These are phyloP conservation scores for Dothideomycetes sp. DNA, from an alignment of 2,329 filamentous ascomycete genomes.

Conservation along the genomic window DNA sequence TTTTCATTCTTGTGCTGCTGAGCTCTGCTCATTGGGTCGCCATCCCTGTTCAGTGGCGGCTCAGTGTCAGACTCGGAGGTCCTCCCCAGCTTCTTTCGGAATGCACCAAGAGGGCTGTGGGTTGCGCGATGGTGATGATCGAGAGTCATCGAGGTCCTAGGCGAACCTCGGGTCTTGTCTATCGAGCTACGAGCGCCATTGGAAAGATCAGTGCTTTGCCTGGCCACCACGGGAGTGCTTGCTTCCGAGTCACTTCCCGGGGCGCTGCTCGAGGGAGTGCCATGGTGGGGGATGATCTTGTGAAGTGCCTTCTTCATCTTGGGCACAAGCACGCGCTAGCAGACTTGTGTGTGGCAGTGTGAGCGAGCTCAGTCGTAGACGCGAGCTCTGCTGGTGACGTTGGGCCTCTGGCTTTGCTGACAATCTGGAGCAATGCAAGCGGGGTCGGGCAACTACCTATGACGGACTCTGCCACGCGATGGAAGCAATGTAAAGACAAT, in stretches of 20 bases:
- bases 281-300: slow-evolving; percentile 6
- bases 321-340: not conserved
- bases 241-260: slow-evolving; percentile 2
- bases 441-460: no score
- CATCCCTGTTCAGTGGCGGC: slow-evolving; percentile 36
- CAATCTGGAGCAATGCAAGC: no score
- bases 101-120: slow-evolving; percentile 21
- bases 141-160: not conserved
- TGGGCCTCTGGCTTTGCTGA: no score
- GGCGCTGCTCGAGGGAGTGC: slow-evolving; percentile 6
- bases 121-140: slow-evolving; percentile 15
- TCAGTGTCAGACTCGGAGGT: slow-evolving; percentile 23
- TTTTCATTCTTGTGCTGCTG: slow-evolving; percentile 38
- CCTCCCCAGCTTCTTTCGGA: slow-evolving; percentile 19
- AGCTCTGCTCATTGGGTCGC: slow-evolving; percentile 37
- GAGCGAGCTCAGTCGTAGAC: no score
- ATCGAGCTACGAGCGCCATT: slow-evolving; percentile 5
- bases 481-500: no score
- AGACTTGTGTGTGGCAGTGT: no score
- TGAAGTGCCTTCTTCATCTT: slow-evolving; percentile 8
- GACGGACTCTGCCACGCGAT: no score
- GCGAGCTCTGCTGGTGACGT: no score
- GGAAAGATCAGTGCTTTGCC: slow-evolving; percentile 3
- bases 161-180: not conserved
- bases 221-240: no score